Evolutionary conservation across 345 rosid species (phyloP).

Genomic region (Aegle marmelos): DNA sequence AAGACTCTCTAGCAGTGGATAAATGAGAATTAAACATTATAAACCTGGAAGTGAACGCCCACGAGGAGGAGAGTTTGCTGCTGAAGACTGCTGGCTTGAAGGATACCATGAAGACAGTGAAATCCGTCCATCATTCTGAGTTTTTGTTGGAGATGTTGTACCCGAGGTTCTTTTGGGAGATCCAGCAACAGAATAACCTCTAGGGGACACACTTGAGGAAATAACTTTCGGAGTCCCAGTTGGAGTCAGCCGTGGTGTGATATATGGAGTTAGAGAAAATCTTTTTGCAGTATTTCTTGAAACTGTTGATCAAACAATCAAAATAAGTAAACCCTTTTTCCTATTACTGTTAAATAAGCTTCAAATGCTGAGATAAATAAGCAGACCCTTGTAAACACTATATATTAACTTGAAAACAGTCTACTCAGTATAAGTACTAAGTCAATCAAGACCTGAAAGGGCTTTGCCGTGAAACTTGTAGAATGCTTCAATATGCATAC

Average conservation of each 20-base stretch:
- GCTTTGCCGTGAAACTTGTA: not conserved
- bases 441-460: not conserved
- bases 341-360: not conserved
- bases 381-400: not conserved
- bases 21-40: constrained; percentile 3
- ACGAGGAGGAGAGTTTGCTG: constrained; percentile 88
- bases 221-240: constrained; percentile 71
- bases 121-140: constrained; percentile 49
- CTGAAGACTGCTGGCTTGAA: constrained; percentile 89
- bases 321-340: constrained; percentile 2
- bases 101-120: constrained; percentile 70
- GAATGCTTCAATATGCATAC: not conserved
- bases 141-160: constrained; percentile 59
- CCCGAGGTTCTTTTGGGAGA: constrained; percentile 71
- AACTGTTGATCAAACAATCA: constrained; percentile 35
- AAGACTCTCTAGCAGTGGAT: not conserved
- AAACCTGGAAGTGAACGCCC: constrained; percentile 71
- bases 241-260: constrained; percentile 80
- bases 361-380: not conserved
- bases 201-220: constrained; percentile 65
- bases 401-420: not conserved
- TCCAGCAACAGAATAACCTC: constrained; percentile 62
- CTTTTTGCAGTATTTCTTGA: constrained; percentile 49
- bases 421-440: not conserved
- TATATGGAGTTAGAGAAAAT: constrained; percentile 72